Conservation (phyloP, 257 asterid genomes). For the Penstemon barbatus region DNA sequence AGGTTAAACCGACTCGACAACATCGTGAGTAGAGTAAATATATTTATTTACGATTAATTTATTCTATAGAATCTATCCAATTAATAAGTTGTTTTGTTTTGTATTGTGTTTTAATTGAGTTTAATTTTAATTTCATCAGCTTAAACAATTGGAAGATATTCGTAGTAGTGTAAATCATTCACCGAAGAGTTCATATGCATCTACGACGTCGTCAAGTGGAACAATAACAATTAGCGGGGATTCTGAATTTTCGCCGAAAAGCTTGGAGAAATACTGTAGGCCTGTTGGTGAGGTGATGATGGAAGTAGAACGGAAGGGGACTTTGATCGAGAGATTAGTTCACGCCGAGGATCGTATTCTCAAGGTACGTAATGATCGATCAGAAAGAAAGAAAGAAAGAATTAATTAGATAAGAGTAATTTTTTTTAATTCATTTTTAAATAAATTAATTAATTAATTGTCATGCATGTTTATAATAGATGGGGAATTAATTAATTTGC, state of each 20-base stretch:
- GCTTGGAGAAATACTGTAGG: conserved; percentile 59
- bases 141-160: conserved; percentile 59
- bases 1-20: conserved; percentile 60
- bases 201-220: conserved; percentile 45
- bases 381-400: too few relatives aligned
- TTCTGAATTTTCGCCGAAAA: conserved; percentile 47
- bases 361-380: too few relatives aligned
- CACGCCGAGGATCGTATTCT: conserved; percentile 64
- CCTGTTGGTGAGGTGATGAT: conserved; percentile 59
- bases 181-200: conserved; percentile 55
- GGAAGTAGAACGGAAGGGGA: conserved; percentile 66
- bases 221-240: conserved; percentile 44
- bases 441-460: too few relatives aligned
- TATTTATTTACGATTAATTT: too few relatives aligned
- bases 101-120: neutral
- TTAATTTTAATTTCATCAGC: conserved; percentile 36
- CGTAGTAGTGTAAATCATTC: conserved; percentile 32
- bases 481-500: neutral
- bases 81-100: neutral
- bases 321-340: conserved; percentile 51
- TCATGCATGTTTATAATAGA: too few relatives aligned
- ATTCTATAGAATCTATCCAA: too few relatives aligned
- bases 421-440: too few relatives aligned
- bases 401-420: too few relatives aligned
- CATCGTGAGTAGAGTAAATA: conserved; percentile 39